A percentile compares a stretch with the other conserved stretches of the same genome.
Evolutionary conservation across 257 asterid genomes (phyloP).

Genomic region (Sherardia arvensis): DNA sequence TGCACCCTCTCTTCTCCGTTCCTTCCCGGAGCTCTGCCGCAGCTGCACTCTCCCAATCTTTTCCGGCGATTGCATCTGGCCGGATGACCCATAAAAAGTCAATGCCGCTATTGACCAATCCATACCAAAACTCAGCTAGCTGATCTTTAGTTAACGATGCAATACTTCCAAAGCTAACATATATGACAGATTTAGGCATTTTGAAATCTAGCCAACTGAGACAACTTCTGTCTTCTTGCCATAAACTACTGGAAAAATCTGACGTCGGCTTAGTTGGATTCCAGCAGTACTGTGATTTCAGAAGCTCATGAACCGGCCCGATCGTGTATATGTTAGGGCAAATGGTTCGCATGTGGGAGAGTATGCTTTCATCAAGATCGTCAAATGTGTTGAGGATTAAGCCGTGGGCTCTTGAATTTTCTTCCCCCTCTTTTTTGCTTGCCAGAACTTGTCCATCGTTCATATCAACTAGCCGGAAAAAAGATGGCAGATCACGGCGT

Average conservation of each 20-base stretch:
- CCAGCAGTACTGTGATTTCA: too few relatives aligned
- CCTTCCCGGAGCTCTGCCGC: constrained; percentile 25
- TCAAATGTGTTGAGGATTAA: constrained; percentile 56
- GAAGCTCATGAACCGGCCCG: constrained; percentile 54
- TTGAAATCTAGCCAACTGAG: constrained; percentile 40
- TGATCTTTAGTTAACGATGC: constrained; percentile 21
- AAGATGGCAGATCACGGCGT: constrained; percentile 26
- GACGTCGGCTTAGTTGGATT: too few relatives aligned
- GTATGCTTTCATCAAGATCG: constrained; percentile 40
- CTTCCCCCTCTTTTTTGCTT: constrained; percentile 19
- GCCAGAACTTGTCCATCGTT: constrained; percentile 14
- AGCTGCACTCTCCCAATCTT: constrained; percentile 8
- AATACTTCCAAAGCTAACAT: constrained; percentile 49
- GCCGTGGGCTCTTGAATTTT: constrained; percentile 31
- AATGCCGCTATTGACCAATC: constrained; percentile 35
- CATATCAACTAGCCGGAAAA: constrained; percentile 17
- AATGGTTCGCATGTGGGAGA: constrained; percentile 32
- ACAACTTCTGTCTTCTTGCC: constrained; percentile 40
- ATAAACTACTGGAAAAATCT: constrained; percentile 29
- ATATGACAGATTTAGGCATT: constrained; percentile 29
- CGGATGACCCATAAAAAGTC: constrained; percentile 45
- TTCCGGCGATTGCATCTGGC: constrained; percentile 29
- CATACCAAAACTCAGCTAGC: constrained; percentile 42
- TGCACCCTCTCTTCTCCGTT: constrained; percentile 28
- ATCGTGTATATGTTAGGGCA: constrained; percentile 45